These are phyloP conservation scores for Zygoascus meyerae DNA, from an alignment of 1,139 yeast species.

Conservation along the genomic window DNA sequence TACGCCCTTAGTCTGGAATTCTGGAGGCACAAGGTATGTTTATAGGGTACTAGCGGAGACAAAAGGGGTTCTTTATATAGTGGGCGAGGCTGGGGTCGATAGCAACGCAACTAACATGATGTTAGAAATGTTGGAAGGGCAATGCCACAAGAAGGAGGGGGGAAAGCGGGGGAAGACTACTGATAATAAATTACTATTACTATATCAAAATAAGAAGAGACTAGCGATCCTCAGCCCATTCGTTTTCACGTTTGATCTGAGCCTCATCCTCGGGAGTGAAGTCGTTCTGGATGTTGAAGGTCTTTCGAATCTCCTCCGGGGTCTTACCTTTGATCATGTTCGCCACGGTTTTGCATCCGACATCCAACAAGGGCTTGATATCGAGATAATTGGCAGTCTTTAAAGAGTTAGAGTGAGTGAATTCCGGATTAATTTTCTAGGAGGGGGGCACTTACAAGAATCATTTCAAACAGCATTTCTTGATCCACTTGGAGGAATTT, in stretches of 20 bases:
- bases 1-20: too few relatives aligned
- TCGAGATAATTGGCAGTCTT: constrained; percentile 89
- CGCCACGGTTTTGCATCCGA: constrained; percentile 96
- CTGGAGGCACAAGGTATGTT: too few relatives aligned
- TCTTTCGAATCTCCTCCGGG: constrained; percentile 94
- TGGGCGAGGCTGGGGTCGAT: too few relatives aligned
- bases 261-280: constrained; percentile 98
- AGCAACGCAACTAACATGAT: too few relatives aligned
- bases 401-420: not conserved
- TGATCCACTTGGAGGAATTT: constrained; percentile 94
- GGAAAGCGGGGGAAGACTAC: too few relatives aligned
- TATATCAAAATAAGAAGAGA: not conserved
- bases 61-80: too few relatives aligned
- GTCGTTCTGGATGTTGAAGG: constrained; percentile 93
- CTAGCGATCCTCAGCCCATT: constrained; percentile 98
- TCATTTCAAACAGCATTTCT: constrained; percentile 96
- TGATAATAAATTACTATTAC: too few relatives aligned
- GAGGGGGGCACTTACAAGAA: constrained; percentile 45
- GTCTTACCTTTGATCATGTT: constrained; percentile 96
- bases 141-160: too few relatives aligned
- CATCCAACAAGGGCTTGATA: constrained; percentile 85
- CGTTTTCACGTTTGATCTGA: constrained; percentile 94
- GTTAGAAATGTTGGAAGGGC: too few relatives aligned
- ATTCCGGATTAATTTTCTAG: not conserved
- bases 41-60: too few relatives aligned